Evolutionary conservation across 2,329 filamentous ascomycete species (phyloP), one percentile per base, ranked within the genome.

Genomic region (Clonostachys chloroleuca): DNA sequence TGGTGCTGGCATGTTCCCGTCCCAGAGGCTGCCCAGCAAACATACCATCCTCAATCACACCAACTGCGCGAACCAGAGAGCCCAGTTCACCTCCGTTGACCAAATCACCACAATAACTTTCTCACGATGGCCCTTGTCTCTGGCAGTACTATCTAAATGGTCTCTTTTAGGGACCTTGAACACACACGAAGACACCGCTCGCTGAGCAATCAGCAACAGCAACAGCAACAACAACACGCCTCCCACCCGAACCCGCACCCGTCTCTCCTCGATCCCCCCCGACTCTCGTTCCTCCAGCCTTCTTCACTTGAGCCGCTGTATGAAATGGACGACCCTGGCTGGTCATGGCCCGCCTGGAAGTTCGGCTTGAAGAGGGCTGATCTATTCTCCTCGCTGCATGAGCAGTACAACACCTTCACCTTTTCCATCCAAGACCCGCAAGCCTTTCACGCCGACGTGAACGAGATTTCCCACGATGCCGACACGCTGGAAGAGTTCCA

Each of bases 361-460:
- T 83, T 82, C 68, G 78, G 77, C 58, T 73, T 82, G 73, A 80
- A 78, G 70, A 73, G 72, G 59, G 72, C 75, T 48, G 78, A 81
- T 56, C 74, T 82, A 62, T 75, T 75, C 59, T 76, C 74, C 46
- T 77, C 72, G 45, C 73, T 83, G 12, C 77, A 82, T 56, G 74
- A 80, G 53, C 73, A 76, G 59, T 83, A 81, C 65, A 83, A 83
- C 64, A 82, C 79, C 43, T 66, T 81, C 46, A 65, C 74, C 44
- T 75, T 74, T 45, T 67, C 73, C 42, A 73, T 83, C 33, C 78
- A 81, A 57, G 79, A 83, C 62, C 74, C 77, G 53, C 75, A 80
- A 51, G 78, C 79, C 45, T 83, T 83, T 51, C 77, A 82, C 59
- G 76, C 80, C 60, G 79, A 83, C 58, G 79, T 83, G 52, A 79